Evolutionary conservation across 805 yeast genomes (phyloP), one percentile per base, ranked within the genome.

Genomic region (Lipomyces oligophaga): DNA sequence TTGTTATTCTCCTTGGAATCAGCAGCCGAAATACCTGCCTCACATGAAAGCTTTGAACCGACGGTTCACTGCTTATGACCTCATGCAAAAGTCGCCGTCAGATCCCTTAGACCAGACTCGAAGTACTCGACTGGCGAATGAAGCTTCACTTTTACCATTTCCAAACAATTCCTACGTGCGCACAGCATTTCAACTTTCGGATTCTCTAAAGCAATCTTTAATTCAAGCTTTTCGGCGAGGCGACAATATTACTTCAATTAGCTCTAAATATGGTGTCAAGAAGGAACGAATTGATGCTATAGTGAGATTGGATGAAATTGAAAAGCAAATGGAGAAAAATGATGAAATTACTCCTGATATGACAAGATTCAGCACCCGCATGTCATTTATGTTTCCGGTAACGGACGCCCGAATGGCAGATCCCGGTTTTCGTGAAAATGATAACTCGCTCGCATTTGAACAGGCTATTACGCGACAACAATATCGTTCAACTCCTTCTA

Each of bases 261-360:
- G 96, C 8, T 77, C 81, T 54, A 77, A 78, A 60, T 81, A 80
- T 61, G 90, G 94, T 3, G 71, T 90, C 55, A 84, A 86, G 62
- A 77, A 88, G 52, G 85, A 88, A 43, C 78, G 97, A 64, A 73
- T 93, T 18, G 96, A 89, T 62, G 97, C 97, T n/a, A 74, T 90
- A 47, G 69, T 85, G 21, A 79, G 77, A 63, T 74, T 90, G 54
- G 72, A 76, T 52, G 71, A 70, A 25, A 74, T 89, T 42, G 94
- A 90, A 67, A 66, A 76, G 53, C 67, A 74, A 45, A 78, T 83
- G 81, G 72, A 3, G 26, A n/a, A 42, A 21, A 59, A 79, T 77
- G 70, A 74, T 25, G 64, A 69, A 52, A 69, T 82, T 24, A 67
- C 75, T 7, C 63, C 69, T 20, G 93, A 84, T 50, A 63, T 88